These are phyloP conservation scores for Brachypodium distachyon DNA, from an alignment of 202 grass and related monocot genomes.

Conservation along the genomic window DNA sequence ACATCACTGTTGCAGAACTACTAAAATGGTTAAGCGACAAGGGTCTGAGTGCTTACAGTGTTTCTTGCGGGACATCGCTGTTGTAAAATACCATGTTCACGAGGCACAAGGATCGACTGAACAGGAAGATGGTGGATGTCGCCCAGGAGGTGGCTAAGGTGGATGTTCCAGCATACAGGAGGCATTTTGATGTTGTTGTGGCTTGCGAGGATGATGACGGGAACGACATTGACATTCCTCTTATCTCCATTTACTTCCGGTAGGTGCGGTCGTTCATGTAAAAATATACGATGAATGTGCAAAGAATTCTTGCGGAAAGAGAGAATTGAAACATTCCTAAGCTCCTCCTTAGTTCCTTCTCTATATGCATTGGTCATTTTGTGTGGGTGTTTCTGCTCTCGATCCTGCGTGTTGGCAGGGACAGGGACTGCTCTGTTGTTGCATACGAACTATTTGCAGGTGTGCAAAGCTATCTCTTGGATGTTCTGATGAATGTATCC, in stretches of 20 bases:
- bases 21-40: constrained; percentile 57
- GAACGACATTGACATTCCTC: constrained; percentile 53
- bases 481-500: background rate
- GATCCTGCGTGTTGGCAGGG: background rate
- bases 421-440: background rate
- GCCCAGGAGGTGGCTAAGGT: constrained; percentile 51
- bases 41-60: constrained; percentile 61
- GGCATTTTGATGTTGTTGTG: constrained; percentile 61
- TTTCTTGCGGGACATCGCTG: constrained; percentile 56
- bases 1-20: constrained; percentile 58
- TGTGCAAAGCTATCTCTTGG: constrained; percentile 15
- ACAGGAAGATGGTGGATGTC: constrained; percentile 54
- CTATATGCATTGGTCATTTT: background rate
- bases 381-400: too few relatives aligned
- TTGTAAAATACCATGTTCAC: constrained; percentile 68
- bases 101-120: constrained; percentile 54
- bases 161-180: constrained; percentile 41
- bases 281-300: background rate
- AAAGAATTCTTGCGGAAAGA: background rate
- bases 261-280: constrained; percentile 8
- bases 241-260: constrained; percentile 66
- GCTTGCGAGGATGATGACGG: constrained; percentile 57
- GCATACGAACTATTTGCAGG: constrained; percentile 34
- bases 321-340: background rate
- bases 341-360: background rate